Percentiles rank a stretch among this genome's conserved stretches.
Conservation (phyloP, 495 filamentous ascomycete genomes). For the Xylaria flabelliformis region DNA sequence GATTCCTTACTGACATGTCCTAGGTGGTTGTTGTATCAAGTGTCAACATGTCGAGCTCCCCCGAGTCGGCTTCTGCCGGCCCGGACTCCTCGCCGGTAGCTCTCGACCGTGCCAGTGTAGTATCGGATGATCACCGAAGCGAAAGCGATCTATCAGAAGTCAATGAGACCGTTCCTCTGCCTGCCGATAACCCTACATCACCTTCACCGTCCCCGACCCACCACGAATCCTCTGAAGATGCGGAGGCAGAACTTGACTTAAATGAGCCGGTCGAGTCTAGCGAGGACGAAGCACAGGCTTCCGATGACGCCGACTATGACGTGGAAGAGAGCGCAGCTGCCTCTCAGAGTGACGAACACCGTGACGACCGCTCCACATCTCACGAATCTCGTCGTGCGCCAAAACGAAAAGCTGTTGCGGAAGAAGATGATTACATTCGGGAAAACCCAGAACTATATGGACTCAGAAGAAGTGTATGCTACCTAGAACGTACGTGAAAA, state of each 20-base stretch:
- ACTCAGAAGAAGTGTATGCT: slow-evolving; percentile 83
- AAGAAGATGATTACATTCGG: slow-evolving; percentile 81
- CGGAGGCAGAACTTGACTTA: slow-evolving; percentile 69
- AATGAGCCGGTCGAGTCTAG: slow-evolving; percentile 53
- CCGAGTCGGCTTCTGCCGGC: slow-evolving; percentile 52
- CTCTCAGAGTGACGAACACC: slow-evolving; percentile 52
- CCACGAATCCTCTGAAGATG: slow-evolving; percentile 63
- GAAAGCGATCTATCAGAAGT: slow-evolving; percentile 57
- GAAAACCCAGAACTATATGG: slow-evolving; percentile 97
- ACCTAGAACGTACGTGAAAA: slow-evolving; percentile 17
- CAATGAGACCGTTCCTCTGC: slow-evolving; percentile 41
- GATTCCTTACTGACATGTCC: slow-evolving; percentile 51
- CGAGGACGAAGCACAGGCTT: slow-evolving; percentile 66
- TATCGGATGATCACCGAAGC: slow-evolving; percentile 45
- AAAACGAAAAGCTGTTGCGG: slow-evolving; percentile 76
- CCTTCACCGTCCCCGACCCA: slow-evolving; percentile 50
- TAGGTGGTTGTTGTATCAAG: slow-evolving; percentile 51
- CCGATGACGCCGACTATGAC: slow-evolving; percentile 81
- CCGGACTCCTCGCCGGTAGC: slow-evolving; percentile 45
- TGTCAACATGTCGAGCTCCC: slow-evolving; percentile 58
- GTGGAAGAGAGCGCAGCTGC: slow-evolving; percentile 67
- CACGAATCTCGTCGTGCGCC: slow-evolving; percentile 65
- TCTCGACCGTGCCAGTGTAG: slow-evolving; percentile 34
- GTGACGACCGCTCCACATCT: slow-evolving; percentile 69
- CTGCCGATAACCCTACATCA: slow-evolving; percentile 24